A percentile compares a stretch with the other conserved stretches of the same genome.
phyloP scores from a whole-genome alignment of 768 basidiomycete species.

The Asterophora lycoperdoides region DNA sequence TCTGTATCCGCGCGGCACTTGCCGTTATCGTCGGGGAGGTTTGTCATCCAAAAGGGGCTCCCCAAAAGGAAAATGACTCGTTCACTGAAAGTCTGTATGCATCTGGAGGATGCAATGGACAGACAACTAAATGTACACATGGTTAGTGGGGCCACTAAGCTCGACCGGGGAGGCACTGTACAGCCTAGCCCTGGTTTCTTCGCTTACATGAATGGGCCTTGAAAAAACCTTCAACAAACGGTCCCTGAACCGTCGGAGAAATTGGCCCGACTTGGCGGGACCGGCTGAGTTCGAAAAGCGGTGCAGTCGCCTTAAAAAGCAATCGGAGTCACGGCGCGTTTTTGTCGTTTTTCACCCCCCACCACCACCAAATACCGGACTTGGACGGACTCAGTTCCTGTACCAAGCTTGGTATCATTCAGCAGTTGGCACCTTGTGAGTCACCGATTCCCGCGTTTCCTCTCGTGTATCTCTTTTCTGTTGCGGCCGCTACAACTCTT shows the following conservation, averaged over 20 bases:
- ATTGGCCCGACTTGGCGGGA: slow-evolving; percentile 7
- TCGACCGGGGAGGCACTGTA: slow-evolving; percentile 1
- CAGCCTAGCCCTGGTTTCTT: slow-evolving; percentile 11
- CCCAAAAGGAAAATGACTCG: slow-evolving; percentile 15
- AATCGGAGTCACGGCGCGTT: slow-evolving; percentile 13
- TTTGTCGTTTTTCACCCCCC: slow-evolving; percentile 7
- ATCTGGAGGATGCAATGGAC: no score
- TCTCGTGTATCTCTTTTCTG: not conserved
- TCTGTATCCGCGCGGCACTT: no score
- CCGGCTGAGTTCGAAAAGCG: slow-evolving; percentile 20
- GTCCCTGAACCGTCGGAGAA: slow-evolving; percentile 8
- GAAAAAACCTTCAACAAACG: no score
- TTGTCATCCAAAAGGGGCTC: slow-evolving; percentile 5
- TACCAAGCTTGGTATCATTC: slow-evolving; percentile 9
- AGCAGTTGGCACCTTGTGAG: slow-evolving; percentile 10
- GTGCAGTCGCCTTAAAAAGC: slow-evolving; percentile 14
- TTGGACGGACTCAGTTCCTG: slow-evolving; percentile 8
- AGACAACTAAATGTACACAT: not conserved
- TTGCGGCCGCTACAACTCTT: slow-evolving; percentile 1
- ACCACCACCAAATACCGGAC: slow-evolving; percentile 10
- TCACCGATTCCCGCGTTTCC: not conserved
- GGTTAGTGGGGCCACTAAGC: not conserved
- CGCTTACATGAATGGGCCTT: no score
- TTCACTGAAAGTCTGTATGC: no score
- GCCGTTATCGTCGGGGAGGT: slow-evolving; percentile 14